Evolutionary conservation across 2,329 filamentous ascomycete genomes (phyloP).

Genomic region (Aspergillus luchuensis): DNA sequence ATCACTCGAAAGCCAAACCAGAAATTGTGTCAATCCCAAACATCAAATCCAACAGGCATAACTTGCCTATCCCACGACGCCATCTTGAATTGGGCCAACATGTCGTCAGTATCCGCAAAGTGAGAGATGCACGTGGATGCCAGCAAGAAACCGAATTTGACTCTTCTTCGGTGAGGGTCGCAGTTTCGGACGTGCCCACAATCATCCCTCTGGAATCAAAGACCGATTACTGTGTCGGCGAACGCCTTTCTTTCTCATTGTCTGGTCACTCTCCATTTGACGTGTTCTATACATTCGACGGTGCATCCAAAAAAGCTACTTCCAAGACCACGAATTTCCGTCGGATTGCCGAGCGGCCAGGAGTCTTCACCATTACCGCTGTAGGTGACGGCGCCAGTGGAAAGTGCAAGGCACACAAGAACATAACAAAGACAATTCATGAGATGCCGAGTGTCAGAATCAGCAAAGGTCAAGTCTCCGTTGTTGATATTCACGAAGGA

Average conservation of each 20-base stretch:
- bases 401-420: slow-evolving; percentile 78
- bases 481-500: slow-evolving; percentile 94
- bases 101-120: slow-evolving; percentile 82
- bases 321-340: slow-evolving; percentile 75
- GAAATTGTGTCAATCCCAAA: slow-evolving; percentile 81
- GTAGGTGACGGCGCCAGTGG: slow-evolving; percentile 81
- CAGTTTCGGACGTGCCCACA: slow-evolving; percentile 88
- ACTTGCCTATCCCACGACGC: slow-evolving; percentile 80
- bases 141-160: slow-evolving; percentile 73
- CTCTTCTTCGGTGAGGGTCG: slow-evolving; percentile 79
- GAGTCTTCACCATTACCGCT: slow-evolving; percentile 82
- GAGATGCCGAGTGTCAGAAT: slow-evolving; percentile 89
- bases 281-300: slow-evolving; percentile 87
- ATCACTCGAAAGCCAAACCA: slow-evolving; percentile 76
- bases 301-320: slow-evolving; percentile 74
- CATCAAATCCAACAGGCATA: slow-evolving; percentile 72
- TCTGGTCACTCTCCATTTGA: slow-evolving; percentile 91
- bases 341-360: slow-evolving; percentile 87
- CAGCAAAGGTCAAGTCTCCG: slow-evolving; percentile 75
- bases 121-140: slow-evolving; percentile 85
- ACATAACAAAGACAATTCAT: slow-evolving; percentile 82
- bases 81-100: slow-evolving; percentile 87
- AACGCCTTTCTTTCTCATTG: slow-evolving; percentile 88
- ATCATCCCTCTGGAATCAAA: slow-evolving; percentile 85
- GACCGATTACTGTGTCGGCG: slow-evolving; percentile 90